Evolutionary conservation across 345 rosid species (phyloP), one percentile per base, ranked within the genome.

Genomic region (Citrus mangshanensis): DNA sequence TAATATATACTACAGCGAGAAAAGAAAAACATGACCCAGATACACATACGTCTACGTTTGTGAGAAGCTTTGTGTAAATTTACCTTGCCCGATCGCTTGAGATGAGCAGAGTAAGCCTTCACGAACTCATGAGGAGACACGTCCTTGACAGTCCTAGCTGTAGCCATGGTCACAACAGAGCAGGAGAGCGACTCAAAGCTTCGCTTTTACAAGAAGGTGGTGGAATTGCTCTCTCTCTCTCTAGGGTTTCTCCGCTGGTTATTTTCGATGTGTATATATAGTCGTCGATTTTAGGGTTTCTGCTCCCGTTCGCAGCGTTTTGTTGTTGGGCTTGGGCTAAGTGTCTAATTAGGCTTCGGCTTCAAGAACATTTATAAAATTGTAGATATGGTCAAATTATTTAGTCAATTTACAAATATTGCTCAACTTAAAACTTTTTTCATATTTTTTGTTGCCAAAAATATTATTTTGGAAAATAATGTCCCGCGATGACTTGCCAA

Each of bases 61-160:
- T 12, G 65, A 35, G 9, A 3, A 24, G 34, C 1, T 35, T 22
- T 10, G n/a, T 2, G 30, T 35, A 28, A 16, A 32, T 1, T 25
- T 66, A 93, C 97, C 97, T 93, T 92, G 76, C 97, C 98, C 74
- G 98, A 92, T 81, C 95, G 93, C 85, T 93, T 93, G 84, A 93
- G 97, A 79, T 92, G 93, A 27, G 92, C 89, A 28, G 97, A 87
- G 51, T 92, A 93, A 49, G 97, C 98, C 83, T 89, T 93, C 1
- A 90, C 95, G 78, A 93, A 93, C 79, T 92, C 97, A 79, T 92
- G 97, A 55, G 98, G 93, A 3, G 95, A 92, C 64, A 93, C 97
- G 54, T 93, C 98, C 76, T 93, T 93, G 10, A 93, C 97, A 7
- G 90, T 88, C 77, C 77, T 88, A n/a, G 87, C 89, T 49, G 90